Evolutionary conservation across 768 basidiomycete species (phyloP), one percentile per base, ranked within the genome.

Genomic region (Fibroporia radiculosa): DNA sequence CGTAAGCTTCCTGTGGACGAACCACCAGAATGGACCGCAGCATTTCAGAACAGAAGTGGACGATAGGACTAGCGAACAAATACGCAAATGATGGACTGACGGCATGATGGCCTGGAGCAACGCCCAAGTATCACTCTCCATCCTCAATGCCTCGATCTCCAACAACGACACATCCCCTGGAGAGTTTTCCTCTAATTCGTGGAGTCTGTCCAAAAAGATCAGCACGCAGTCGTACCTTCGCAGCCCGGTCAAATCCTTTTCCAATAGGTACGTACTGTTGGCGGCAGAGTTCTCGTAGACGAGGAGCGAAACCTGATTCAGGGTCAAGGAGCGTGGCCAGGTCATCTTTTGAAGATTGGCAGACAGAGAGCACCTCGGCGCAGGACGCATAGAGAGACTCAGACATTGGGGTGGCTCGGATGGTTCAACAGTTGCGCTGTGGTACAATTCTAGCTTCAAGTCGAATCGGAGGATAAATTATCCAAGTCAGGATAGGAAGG

Each of bases 81-180:
- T 19, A 25, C 20, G 18, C 16, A 26, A 20, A 37, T n/a, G 18
- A 6, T 18, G 24, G 6, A 77, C 82, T 55, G 58, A 84, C 80
- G 84, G 78, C 73, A 82, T 75, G 36, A 93, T 67, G 2, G 80
- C 78, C 58, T 91, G 88, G 1, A 92, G 59, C 2, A 93, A 70
- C 0, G 73, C 74, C 90, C 90, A 93, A 1, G 90, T 90, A 60
- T 84, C 82, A 36, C 78, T 73, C 58, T 93, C 89, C 60, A 91
- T 69, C 8, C 75, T 70, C 42, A 89, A 62, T 1, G 78, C 66
- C 20, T 83, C 81, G 0, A 82, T 52, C 53, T 84, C 82, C 22
- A 77, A 72, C 29, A 57, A 65, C 14, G 71, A 64, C 20, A 62
- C 53, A 49, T 69, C 62, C 27, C 54, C 29, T 6, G 35, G 45